These are phyloP conservation scores for Zygosaccharomyces bailii DNA, from an alignment of 805 yeast species.

Conservation along the genomic window DNA sequence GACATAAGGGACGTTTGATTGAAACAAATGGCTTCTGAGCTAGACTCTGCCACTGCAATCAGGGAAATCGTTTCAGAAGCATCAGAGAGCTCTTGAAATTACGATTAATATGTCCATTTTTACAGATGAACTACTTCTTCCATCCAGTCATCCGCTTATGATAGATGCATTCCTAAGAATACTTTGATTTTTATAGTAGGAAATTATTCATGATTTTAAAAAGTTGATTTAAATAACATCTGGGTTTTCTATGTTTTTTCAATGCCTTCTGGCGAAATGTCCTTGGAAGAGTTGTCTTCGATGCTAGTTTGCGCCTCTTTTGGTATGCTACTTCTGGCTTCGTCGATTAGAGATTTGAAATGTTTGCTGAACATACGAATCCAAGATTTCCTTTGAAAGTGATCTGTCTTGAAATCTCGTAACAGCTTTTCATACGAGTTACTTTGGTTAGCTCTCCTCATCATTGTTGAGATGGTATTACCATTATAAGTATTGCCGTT, in stretches of 20 bases:
- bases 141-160: no score
- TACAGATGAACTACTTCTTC: no score
- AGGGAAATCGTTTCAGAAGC: no score
- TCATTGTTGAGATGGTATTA: constrained; percentile 23
- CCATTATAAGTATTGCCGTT: constrained; percentile 21
- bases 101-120: no score
- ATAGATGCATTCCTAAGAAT: not conserved
- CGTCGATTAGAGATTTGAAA: constrained; percentile 38
- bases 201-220: not conserved
- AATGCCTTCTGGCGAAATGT: not conserved
- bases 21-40: no score
- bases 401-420: constrained; percentile 42
- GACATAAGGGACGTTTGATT: no score
- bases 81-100: no score
- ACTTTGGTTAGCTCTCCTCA: constrained; percentile 41
- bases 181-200: not conserved
- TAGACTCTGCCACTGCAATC: no score
- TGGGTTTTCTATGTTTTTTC: not conserved
- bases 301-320: constrained; percentile 17
- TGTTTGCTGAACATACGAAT: constrained; percentile 39
- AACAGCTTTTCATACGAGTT: constrained; percentile 27
- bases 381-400: constrained; percentile 48
- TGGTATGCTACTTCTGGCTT: constrained; percentile 36
- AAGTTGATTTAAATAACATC: not conserved
- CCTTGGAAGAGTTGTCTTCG: not conserved